These are phyloP conservation scores for Cyclotella baltica DNA, from an alignment of 108 stramenopile species.

Conservation along the genomic window DNA sequence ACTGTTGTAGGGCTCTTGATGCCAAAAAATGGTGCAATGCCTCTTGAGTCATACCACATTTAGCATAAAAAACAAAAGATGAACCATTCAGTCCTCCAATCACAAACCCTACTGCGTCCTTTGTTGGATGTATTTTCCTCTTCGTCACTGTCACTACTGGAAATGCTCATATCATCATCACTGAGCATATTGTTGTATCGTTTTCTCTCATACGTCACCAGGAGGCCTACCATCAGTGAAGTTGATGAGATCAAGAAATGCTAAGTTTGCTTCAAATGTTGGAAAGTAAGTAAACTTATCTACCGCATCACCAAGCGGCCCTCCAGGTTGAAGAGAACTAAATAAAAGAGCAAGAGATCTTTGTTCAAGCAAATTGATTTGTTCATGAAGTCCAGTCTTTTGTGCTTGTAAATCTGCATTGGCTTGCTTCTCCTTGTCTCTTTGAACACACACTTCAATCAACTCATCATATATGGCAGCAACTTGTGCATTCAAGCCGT, in stretches of 20 bases:
- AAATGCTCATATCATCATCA: background rate
- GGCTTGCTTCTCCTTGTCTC: no score
- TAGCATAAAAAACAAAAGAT: background rate
- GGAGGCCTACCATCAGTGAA: constrained; percentile 4
- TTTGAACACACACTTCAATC: no score
- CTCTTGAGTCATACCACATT: background rate
- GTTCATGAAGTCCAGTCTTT: no score
- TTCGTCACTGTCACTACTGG: no score
- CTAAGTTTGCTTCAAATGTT: constrained; percentile 1
- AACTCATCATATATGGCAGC: no score
- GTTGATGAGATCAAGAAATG: constrained; percentile 20
- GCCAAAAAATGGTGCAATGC: background rate
- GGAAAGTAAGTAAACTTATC: constrained; percentile 18
- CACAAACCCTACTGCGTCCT: background rate
- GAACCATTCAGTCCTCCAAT: constrained; percentile 2
- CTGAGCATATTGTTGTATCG: constrained; percentile 5
- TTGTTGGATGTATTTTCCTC: background rate
- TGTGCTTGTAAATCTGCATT: no score
- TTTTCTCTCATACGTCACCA: constrained; percentile 7
- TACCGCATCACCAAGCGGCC: background rate
- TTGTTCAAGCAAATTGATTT: no score
- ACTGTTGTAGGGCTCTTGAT: background rate
- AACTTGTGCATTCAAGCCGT: no score
- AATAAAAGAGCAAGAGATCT: no score
- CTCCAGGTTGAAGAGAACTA: no score